Percentiles rank a stretch among this genome's conserved stretches.
These are phyloP conservation scores for Nicotiana undulata DNA, from an alignment of 257 asterid species.

Conservation along the genomic window DNA sequence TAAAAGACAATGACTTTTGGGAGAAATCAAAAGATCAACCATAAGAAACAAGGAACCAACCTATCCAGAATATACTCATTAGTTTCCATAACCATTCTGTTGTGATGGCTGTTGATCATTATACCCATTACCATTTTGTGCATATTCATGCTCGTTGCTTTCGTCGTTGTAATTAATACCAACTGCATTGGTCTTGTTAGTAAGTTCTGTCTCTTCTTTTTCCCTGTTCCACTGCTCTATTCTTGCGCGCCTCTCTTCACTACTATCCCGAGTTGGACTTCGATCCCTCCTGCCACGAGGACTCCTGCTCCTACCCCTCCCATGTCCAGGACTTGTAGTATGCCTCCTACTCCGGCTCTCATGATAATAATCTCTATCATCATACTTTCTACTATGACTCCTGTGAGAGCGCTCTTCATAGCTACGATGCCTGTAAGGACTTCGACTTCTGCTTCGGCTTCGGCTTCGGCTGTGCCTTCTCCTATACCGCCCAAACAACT, in stretches of 20 bases:
- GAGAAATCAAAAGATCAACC: not conserved
- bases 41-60: slow-evolving; percentile 35
- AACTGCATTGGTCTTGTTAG: slow-evolving; percentile 27
- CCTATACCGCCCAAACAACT: slow-evolving; percentile 57
- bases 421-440: slow-evolving; percentile 87
- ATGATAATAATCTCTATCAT: slow-evolving; percentile 51
- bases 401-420: slow-evolving; percentile 65
- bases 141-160: slow-evolving; percentile 17
- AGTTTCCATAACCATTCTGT: slow-evolving; percentile 42
- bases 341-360: slow-evolving; percentile 72
- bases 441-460: slow-evolving; percentile 45
- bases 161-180: slow-evolving; percentile 18
- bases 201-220: slow-evolving; percentile 56
- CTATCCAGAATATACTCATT: slow-evolving; percentile 24
- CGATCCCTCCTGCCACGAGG: slow-evolving; percentile 57
- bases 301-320: slow-evolving; percentile 66
- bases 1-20: not conserved
- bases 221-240: slow-evolving; percentile 95
- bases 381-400: slow-evolving; percentile 67
- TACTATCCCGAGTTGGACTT: slow-evolving; percentile 84
- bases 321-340: slow-evolving; percentile 55
- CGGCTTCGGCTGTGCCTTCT: slow-evolving; percentile 41
- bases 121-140: slow-evolving; percentile 26
- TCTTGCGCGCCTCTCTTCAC: slow-evolving; percentile 95
- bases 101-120: slow-evolving; percentile 12